Percentiles rank a stretch among this genome's conserved stretches.
Evolutionary conservation across 2,329 filamentous ascomycete species (phyloP).

Genomic region (Colletotrichum liaoningense): DNA sequence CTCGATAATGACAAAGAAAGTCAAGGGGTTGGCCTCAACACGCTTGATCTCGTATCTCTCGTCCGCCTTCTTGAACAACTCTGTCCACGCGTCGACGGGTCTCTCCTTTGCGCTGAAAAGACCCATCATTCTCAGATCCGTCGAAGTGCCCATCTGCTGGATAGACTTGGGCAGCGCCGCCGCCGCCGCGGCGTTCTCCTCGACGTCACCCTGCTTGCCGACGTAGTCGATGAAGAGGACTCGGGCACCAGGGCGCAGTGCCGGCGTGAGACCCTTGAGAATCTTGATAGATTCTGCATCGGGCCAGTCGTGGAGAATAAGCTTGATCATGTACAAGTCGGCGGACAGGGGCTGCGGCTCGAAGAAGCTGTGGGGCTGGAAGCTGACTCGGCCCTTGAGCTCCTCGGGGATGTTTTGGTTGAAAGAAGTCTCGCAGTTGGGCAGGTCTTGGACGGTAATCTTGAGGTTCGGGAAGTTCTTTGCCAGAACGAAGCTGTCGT

Average conservation of each 20-base stretch:
- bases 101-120: constrained; percentile 62
- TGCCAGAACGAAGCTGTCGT: constrained; percentile 54
- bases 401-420: constrained; percentile 48
- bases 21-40: constrained; percentile 48
- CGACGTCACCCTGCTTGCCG: constrained; percentile 45
- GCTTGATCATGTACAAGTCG: constrained; percentile 64
- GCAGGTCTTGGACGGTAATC: constrained; percentile 58
- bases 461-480: constrained; percentile 52
- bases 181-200: constrained; percentile 35
- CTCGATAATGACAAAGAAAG: constrained; percentile 51
- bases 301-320: constrained; percentile 68
- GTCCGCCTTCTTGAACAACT: constrained; percentile 57
- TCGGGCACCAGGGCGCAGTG: constrained; percentile 55
- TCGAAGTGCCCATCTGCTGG: constrained; percentile 52
- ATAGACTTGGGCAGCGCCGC: constrained; percentile 47
- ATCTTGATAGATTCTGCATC: constrained; percentile 56
- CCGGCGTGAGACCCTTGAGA: constrained; percentile 53
- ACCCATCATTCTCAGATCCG: constrained; percentile 62
- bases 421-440: constrained; percentile 48
- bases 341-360: constrained; percentile 51
- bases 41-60: constrained; percentile 54
- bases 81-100: constrained; percentile 56
- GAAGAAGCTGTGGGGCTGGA: constrained; percentile 53
- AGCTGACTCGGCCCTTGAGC: constrained; percentile 47
- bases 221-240: constrained; percentile 53